phyloP scores from a whole-genome alignment of 495 filamentous ascomycete genomes.

The Daldinia vernicosa region DNA sequence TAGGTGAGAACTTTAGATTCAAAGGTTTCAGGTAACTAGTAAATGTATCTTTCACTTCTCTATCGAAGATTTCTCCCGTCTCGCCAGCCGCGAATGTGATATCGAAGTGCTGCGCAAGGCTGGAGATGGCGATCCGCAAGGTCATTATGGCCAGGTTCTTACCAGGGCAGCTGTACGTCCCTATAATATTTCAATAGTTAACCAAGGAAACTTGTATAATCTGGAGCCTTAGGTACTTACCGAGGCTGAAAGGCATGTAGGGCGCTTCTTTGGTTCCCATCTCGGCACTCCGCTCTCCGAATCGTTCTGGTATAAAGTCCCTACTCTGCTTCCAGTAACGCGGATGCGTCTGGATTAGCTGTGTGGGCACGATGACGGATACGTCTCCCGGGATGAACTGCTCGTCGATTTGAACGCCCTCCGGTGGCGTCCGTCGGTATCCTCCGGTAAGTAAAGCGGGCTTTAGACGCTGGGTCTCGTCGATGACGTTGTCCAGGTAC shows the following conservation, averaged over 20 bases:
- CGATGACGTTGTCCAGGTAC: slow-evolving; percentile 60
- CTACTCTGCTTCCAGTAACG: slow-evolving; percentile 51
- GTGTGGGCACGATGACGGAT: slow-evolving; percentile 38
- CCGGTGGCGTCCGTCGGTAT: slow-evolving; percentile 52
- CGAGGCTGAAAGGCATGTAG: slow-evolving; percentile 38
- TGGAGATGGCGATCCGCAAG: slow-evolving; percentile 50
- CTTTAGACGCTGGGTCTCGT: slow-evolving; percentile 62
- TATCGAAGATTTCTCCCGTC: slow-evolving; percentile 38
- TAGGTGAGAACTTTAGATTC: slow-evolving; percentile 37
- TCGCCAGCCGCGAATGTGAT: slow-evolving; percentile 49
- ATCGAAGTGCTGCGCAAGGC: slow-evolving; percentile 48
- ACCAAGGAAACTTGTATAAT: background rate
- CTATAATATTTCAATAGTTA: slow-evolving; percentile 9
- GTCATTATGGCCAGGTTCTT: slow-evolving; percentile 50
- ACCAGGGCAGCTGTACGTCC: slow-evolving; percentile 27
- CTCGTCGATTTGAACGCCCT: slow-evolving; percentile 59
- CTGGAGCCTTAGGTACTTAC: slow-evolving; percentile 6
- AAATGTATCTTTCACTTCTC: slow-evolving; percentile 36
- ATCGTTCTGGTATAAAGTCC: slow-evolving; percentile 61
- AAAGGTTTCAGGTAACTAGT: slow-evolving; percentile 32
- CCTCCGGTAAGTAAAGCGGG: slow-evolving; percentile 51
- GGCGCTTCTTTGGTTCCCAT: slow-evolving; percentile 37
- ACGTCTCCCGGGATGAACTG: slow-evolving; percentile 59
- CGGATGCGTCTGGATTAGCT: slow-evolving; percentile 45
- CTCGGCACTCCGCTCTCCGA: slow-evolving; percentile 51